Evolutionary conservation across 495 filamentous ascomycete species (phyloP).

Genomic region (Aspergillus ostianus): DNA sequence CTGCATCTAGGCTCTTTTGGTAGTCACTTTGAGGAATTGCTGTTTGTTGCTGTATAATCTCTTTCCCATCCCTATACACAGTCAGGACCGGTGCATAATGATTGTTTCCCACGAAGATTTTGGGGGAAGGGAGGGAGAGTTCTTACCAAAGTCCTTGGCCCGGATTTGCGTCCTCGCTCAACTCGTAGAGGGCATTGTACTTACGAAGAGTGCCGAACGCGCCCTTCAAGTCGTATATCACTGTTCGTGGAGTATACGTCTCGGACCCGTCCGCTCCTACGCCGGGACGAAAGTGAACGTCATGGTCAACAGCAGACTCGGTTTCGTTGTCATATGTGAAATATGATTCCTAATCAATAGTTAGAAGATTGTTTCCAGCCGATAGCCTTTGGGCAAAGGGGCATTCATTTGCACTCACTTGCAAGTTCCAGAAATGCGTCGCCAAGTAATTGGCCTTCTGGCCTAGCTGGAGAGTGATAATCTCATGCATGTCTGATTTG

Average conservation of each 20-base stretch:
- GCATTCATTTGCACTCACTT: conserved; percentile 49
- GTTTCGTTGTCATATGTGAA: conserved; percentile 79
- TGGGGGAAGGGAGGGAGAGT: conserved; percentile 1
- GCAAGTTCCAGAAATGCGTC: conserved; percentile 98
- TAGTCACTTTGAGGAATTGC: conserved; percentile 70
- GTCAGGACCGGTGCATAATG: background rate
- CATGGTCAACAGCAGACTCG: conserved; percentile 77
- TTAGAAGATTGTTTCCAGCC: conserved; percentile 15
- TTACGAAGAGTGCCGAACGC: conserved; percentile 86
- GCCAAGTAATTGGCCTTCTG: conserved; percentile 90
- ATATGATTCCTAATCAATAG: conserved; percentile 72
- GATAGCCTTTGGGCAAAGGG: background rate
- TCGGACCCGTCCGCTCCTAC: conserved; percentile 74
- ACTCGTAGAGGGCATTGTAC: conserved; percentile 85
- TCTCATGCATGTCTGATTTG: conserved; percentile 75
- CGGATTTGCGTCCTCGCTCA: conserved; percentile 50
- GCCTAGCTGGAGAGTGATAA: conserved; percentile 90
- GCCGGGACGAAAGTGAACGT: conserved; percentile 89
- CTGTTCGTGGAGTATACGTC: conserved; percentile 84
- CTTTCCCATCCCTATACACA: conserved; percentile 60
- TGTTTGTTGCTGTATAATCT: conserved; percentile 63
- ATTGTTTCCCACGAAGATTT: background rate
- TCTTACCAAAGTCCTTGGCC: conserved; percentile 61
- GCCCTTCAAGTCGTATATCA: conserved; percentile 94
- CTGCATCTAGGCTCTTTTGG: conserved; percentile 71